A percentile compares a stretch with the other conserved stretches of the same genome.
Evolutionary conservation across 345 rosid species (phyloP).

Genomic region (Durio zibethinus): DNA sequence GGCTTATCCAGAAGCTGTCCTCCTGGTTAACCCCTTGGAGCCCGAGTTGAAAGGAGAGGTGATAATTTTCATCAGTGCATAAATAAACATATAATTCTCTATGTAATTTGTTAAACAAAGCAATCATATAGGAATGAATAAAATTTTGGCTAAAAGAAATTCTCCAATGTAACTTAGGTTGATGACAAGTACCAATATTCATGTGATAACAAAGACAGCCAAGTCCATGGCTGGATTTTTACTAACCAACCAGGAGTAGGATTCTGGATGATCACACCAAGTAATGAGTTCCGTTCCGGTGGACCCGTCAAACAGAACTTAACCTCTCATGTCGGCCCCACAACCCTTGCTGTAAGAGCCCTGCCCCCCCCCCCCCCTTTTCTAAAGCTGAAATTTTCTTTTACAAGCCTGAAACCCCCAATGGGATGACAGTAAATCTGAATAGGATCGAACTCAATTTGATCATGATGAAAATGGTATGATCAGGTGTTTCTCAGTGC

Average conservation of each 20-base stretch:
- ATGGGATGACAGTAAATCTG: too few relatives aligned
- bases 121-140: not conserved
- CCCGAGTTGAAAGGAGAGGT: slow-evolving; percentile 81
- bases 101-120: not conserved
- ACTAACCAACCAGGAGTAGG: slow-evolving; percentile 54
- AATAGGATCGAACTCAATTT: too few relatives aligned
- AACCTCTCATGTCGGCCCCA: slow-evolving; percentile 83
- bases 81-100: not conserved
- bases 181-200: slow-evolving; percentile 92
- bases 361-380: not conserved
- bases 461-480: slow-evolving; percentile 1
- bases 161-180: slow-evolving; percentile 37
- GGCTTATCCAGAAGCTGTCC: slow-evolving; percentile 78
- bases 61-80: not conserved
- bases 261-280: slow-evolving; percentile 94
- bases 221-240: slow-evolving; percentile 83
- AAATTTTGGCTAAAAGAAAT: not conserved
- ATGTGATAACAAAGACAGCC: slow-evolving; percentile 59
- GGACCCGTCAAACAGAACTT: slow-evolving; percentile 83
- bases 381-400: too few relatives aligned
- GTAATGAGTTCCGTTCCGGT: slow-evolving; percentile 73
- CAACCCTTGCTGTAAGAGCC: slow-evolving; percentile 59
- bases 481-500: slow-evolving; percentile 74
- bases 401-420: not conserved
- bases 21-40: slow-evolving; percentile 66